Percentiles rank a stretch among this genome's conserved stretches.
Conservation (phyloP, 1,284 basidiomycete genomes). For the Ganoderma resinaceum region DNA sequence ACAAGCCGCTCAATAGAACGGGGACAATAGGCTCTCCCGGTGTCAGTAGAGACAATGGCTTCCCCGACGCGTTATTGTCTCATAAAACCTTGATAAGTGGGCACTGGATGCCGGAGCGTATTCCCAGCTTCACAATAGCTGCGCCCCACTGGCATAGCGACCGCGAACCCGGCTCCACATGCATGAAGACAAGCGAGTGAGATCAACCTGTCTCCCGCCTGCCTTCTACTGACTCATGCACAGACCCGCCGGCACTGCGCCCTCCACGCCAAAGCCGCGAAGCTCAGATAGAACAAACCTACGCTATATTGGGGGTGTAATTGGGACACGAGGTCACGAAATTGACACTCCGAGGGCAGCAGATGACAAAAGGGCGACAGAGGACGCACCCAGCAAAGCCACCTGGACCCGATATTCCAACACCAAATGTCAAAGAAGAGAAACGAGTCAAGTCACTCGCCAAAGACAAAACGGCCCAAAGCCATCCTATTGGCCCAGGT, state of each 20-base stretch:
- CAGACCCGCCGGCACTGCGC: background rate
- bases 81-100: background rate
- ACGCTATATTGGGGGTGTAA: background rate
- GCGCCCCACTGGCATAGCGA: background rate
- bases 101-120: background rate
- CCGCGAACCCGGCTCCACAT: background rate
- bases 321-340: background rate
- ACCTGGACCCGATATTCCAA: background rate
- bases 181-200: background rate
- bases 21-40: background rate
- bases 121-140: background rate
- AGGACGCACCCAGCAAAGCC: background rate
- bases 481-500: background rate
- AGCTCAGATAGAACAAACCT: background rate
- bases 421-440: background rate
- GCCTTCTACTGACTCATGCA: background rate
- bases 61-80: background rate
- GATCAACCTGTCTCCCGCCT: background rate
- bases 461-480: background rate
- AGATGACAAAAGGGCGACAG: background rate
- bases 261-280: background rate
- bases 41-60: background rate
- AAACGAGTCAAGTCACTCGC: background rate
- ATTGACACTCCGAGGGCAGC: slow-evolving; percentile 2
- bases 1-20: background rate